Evolutionary conservation across 164 flowering plant species (phyloP).

Genomic region (Berberis thunbergii): DNA sequence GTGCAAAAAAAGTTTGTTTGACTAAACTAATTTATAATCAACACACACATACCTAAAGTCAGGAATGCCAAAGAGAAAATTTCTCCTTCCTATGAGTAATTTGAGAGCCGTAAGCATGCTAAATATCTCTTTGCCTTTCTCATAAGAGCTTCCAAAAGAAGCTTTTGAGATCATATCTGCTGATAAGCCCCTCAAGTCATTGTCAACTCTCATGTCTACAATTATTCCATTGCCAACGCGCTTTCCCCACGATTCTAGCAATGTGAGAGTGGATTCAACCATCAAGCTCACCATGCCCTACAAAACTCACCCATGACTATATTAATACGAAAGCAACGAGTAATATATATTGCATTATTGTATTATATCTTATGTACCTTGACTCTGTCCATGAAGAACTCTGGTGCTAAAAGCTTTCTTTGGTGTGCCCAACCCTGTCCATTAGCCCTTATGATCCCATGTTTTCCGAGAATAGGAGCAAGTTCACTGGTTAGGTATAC

Average conservation of each 20-base stretch:
- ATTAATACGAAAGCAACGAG: background rate
- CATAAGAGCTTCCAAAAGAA: constrained; percentile 11
- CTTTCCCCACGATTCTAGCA: constrained; percentile 34
- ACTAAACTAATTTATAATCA: background rate
- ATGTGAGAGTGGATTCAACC: constrained; percentile 23
- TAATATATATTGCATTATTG: background rate
- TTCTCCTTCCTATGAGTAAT: constrained; percentile 1
- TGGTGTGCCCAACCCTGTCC: constrained; percentile 1
- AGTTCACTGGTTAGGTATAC: background rate
- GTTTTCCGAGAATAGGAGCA: background rate
- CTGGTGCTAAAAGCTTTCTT: background rate
- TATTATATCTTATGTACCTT: background rate
- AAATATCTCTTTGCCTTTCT: constrained; percentile 10
- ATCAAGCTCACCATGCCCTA: constrained; percentile 35
- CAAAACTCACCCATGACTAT: background rate
- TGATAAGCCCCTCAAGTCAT: constrained; percentile 11
- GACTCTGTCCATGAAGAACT: constrained; percentile 3
- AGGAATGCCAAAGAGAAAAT: constrained; percentile 6
- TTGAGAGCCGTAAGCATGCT: constrained; percentile 6
- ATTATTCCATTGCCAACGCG: constrained; percentile 20
- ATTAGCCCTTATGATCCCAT: background rate
- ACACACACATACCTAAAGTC: constrained; percentile 8
- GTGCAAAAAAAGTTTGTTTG: too few relatives aligned
- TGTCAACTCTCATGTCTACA: constrained; percentile 10
- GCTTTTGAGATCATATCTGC: constrained; percentile 10